Base-by-base conservation (phyloP, 2,329 filamentous ascomycete species). In the Botrytis pseudocinerea region DNA sequence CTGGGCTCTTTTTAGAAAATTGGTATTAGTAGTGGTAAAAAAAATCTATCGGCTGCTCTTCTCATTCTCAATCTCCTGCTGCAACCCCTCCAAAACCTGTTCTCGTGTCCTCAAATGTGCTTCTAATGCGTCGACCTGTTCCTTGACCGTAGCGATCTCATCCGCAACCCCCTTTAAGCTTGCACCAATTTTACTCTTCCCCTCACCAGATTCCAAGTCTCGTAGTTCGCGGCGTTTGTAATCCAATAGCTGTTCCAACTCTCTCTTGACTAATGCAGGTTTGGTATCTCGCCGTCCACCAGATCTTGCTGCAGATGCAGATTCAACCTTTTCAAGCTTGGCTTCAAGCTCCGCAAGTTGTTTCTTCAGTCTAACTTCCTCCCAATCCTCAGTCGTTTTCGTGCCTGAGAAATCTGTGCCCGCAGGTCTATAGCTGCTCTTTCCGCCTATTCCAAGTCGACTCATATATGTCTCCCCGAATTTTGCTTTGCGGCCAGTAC, bases 381-480 rank as follows among this genome's bases (percentile, higher is more conserved):
- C 96, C 94, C 96, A 98, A 81, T 99, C 96, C 79, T 91, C 90
- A 40, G 97, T 95, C 74, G 92, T 93, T 81, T 94, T 93, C 76
- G 93, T 92, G 54, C 88, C 87, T 73, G 90, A 92, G 82, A 98
- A 98, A 84, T 99, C 95, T 1, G 96, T 99, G 40, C 96, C 96
- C 59, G 91, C 86, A 14, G 92, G 89, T 80, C 93, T 91, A 83
- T 96, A 95, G 74, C 89, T 91, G 77, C 91, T 90, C 80, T 95
- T 92, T 70, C 90, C 89, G 32, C 90, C 89, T 9, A 91, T 86
- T 12, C 96, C 96, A 57, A 99, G 87, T 20, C 96, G 91, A 75
- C 93, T 97, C 73, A 99, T 89, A 83, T 98, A 99, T 76, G 97
- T 93, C 82, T 99, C 96, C 77, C 96, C 96, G 80, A 99, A 99